A percentile compares a stretch with the other conserved stretches of the same genome.
These are phyloP conservation scores for Plantago coronopus DNA, from an alignment of 305 asterid species.

Conservation along the genomic window DNA sequence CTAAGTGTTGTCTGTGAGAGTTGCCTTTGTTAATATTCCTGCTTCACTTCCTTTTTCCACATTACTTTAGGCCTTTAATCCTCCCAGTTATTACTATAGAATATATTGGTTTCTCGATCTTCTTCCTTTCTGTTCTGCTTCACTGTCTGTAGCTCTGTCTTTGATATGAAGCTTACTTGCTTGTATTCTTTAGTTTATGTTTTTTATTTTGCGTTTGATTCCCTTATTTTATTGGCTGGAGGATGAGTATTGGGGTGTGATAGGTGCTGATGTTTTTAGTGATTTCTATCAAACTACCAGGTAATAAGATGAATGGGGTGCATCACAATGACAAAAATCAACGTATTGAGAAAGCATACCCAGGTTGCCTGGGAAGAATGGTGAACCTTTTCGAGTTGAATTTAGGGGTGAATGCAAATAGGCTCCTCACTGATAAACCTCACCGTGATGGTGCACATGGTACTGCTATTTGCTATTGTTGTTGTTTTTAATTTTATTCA, in stretches of 20 bases:
- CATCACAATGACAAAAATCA: constrained; percentile 35
- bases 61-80: constrained; percentile 20
- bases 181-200: constrained; percentile 3
- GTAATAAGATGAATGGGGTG: constrained; percentile 62
- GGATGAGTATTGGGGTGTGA: neutral
- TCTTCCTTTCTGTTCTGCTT: neutral
- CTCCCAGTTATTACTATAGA: too few species aligned
- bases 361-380: constrained; percentile 93
- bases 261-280: neutral
- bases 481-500: neutral
- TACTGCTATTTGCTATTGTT: constrained; percentile 11
- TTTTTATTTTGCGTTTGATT: neutral
- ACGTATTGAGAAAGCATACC: constrained; percentile 52
- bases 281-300: constrained; percentile 35
- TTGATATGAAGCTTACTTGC: neutral
- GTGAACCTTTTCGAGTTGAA: constrained; percentile 77
- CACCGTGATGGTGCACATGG: constrained; percentile 54
- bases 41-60: constrained; percentile 17
- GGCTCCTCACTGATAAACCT: constrained; percentile 68
- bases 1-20: too few species aligned
- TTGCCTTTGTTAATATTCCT: constrained; percentile 24
- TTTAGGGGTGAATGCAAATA: constrained; percentile 53
- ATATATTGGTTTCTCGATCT: too few species aligned
- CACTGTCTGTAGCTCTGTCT: neutral
- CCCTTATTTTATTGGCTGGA: neutral